phyloP scores from a whole-genome alignment of 345 rosid species.

The Isatis tinctoria region DNA sequence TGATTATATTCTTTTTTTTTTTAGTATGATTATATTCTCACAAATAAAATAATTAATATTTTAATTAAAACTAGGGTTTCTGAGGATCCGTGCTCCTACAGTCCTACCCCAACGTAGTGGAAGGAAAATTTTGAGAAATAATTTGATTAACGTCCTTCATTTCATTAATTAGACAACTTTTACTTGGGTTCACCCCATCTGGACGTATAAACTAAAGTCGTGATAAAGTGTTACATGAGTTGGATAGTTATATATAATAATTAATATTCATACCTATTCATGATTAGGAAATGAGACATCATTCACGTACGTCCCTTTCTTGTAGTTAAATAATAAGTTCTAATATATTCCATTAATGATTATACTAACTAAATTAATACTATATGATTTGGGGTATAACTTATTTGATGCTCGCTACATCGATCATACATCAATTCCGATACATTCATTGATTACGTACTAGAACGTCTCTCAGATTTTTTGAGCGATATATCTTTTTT shows the following conservation, averaged over 20 bases:
- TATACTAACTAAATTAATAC: background rate
- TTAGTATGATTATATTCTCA: background rate
- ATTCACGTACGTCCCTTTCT: slow-evolving; percentile 18
- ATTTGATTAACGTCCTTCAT: background rate
- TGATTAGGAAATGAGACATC: slow-evolving; percentile 7
- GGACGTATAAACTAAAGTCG: slow-evolving; percentile 4
- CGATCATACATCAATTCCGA: background rate
- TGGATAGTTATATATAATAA: background rate
- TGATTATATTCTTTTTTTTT: slow-evolving; percentile 1
- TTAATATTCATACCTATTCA: background rate
- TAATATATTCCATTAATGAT: background rate
- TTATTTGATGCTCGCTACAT: background rate
- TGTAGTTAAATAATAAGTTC: slow-evolving; percentile 1
- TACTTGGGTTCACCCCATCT: slow-evolving; percentile 5
- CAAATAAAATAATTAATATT: background rate
- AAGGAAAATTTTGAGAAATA: background rate
- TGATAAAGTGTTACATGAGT: background rate
- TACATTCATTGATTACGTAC: background rate
- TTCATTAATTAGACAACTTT: background rate
- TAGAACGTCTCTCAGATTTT: background rate
- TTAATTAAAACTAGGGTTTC: background rate
- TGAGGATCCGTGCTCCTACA: slow-evolving; percentile 1
- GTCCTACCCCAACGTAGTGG: background rate
- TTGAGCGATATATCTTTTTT: background rate
- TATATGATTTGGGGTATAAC: slow-evolving; percentile 1